phyloP scores from a whole-genome alignment of 768 basidiomycete species.

The Clavulina sp. region DNA sequence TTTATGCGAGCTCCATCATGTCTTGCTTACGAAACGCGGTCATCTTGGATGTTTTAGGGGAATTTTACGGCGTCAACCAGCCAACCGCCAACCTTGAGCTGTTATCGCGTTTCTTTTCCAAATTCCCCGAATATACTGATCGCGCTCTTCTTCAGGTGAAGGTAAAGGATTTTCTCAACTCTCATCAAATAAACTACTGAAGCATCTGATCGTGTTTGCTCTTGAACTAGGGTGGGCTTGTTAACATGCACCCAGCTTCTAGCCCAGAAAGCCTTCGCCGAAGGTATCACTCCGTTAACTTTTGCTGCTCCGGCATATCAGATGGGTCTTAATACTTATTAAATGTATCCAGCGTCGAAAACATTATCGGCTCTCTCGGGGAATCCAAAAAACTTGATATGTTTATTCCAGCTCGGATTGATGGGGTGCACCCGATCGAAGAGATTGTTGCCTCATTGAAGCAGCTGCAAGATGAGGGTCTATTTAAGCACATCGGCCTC shows the following conservation, averaged over 20 bases:
- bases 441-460: conserved; percentile 25
- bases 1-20: too few species aligned
- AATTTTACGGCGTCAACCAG: conserved; percentile 22
- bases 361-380: conserved; percentile 28
- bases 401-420: conserved; percentile 36
- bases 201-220: not conserved
- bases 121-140: conserved; percentile 17
- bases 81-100: conserved; percentile 21
- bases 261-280: conserved; percentile 24
- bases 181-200: conserved; percentile 6
- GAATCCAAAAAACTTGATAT: conserved; percentile 41
- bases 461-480: conserved; percentile 33
- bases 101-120: conserved; percentile 22
- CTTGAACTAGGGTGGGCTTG: conserved; percentile 6
- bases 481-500: conserved; percentile 42
- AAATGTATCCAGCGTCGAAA: conserved; percentile 27
- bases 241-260: not conserved
- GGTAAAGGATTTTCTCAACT: conserved; percentile 17
- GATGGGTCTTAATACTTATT: too few species aligned
- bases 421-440: conserved; percentile 29
- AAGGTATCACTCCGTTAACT: not conserved
- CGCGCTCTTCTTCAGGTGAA: conserved; percentile 24
- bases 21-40: too few species aligned
- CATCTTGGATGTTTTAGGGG: conserved; percentile 18
- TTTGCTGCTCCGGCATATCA: not conserved